Conservation (phyloP, 1,139 yeast species). For the Candida tetrigidarum region DNA sequence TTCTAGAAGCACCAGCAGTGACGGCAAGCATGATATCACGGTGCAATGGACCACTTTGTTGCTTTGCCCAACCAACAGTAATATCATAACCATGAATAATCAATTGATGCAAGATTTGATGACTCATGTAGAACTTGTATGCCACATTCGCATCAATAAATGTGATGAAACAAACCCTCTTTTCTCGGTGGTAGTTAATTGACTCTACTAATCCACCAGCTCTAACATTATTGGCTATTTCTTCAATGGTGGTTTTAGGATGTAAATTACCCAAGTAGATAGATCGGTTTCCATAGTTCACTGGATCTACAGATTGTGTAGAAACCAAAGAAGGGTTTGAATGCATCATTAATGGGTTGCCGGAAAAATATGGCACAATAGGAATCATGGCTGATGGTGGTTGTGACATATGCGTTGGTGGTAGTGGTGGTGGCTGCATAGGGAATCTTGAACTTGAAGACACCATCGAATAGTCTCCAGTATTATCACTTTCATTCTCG, state of each 20-base stretch:
- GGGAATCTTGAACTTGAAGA: slow-evolving; percentile 13
- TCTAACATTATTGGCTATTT: slow-evolving; percentile 52
- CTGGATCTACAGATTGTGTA: slow-evolving; percentile 24
- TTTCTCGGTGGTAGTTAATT: slow-evolving; percentile 40
- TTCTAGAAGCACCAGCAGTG: slow-evolving; percentile 53
- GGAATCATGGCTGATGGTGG: no score
- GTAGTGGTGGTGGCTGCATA: slow-evolving; percentile 2
- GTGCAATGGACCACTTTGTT: slow-evolving; percentile 44
- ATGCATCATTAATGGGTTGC: slow-evolving; percentile 8
- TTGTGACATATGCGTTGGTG: no score
- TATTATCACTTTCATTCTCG: slow-evolving; percentile 5
- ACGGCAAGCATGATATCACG: slow-evolving; percentile 48
- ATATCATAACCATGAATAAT: slow-evolving; percentile 51
- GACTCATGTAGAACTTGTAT: slow-evolving; percentile 44
- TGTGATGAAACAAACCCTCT: slow-evolving; percentile 48
- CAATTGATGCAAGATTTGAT: slow-evolving; percentile 50
- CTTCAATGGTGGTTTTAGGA: slow-evolving; percentile 50
- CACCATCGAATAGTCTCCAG: slow-evolving; percentile 14
- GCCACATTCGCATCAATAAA: slow-evolving; percentile 49
- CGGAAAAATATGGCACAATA: slow-evolving; percentile 7
- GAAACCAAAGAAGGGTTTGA: slow-evolving; percentile 10
- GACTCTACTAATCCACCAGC: slow-evolving; percentile 53
- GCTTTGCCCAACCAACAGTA: slow-evolving; percentile 52
- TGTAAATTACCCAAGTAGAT: slow-evolving; percentile 51
- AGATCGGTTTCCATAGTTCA: slow-evolving; percentile 43